Base-by-base conservation (phyloP, 441 rosid genomes). In the Euphorbia corollata region DNA sequence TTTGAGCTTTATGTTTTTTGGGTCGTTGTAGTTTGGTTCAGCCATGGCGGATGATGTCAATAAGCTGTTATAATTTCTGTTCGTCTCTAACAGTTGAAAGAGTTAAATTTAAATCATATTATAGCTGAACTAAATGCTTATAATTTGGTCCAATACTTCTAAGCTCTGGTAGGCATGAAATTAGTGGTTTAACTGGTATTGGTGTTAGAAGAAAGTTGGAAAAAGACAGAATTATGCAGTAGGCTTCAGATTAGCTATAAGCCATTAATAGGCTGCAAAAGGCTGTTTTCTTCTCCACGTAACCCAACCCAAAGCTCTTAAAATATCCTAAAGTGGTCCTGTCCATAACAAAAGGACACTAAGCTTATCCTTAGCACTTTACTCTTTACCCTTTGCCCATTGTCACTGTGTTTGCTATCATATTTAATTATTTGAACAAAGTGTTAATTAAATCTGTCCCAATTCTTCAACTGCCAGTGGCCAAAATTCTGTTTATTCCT, bases 241-340 rank as follows among this genome's bases (percentile, higher is more conserved):
- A 27, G 32, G 32, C 32, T 27, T 27, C 32, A 27, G 32, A 27
- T 27, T 27, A 27, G 32, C 32, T 27, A 32, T 32, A 5, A 36
- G 41, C 41, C 41, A 36, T 36, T 36, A 36, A 36, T 36, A 36
- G 41, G 41, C 15, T 41, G 15, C 47, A 41, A 8, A 8, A 41
- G 54, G 51, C 58, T 30, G 16, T 41, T 13, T 38, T 20, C 9
- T 41, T 61, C 32, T 27, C 61, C 32, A 39, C 53, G 55, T 27
- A 61, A 58, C 58, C 57, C 19, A 56, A 65, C 50, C 20, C 20
- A 22, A 57, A 18, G 62, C 24, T 63, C 27, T 69, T 71, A 51
- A 76, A 71, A 58, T 69, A 54, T 50, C 8, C 54, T 36, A 36
- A 11, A 18, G 65, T 65, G 78, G 78, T 63, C 78, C 76, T 76